Conservation (phyloP, 106 monocot species). For the Hemerocallis citrina region DNA sequence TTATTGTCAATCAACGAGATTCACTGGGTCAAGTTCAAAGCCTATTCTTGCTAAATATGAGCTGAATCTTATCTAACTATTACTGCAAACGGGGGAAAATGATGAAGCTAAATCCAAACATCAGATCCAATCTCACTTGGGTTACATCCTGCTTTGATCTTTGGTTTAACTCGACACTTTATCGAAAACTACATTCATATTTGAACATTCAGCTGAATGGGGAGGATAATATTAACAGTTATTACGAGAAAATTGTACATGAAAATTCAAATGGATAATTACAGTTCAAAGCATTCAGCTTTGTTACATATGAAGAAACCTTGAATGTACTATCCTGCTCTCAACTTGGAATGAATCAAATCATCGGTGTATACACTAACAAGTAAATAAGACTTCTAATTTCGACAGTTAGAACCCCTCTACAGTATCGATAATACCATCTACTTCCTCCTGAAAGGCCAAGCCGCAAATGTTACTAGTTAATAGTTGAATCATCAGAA, state of each 20-base stretch:
- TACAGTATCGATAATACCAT: neutral
- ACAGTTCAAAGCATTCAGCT: slow-evolving; percentile 7
- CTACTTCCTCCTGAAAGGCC: neutral
- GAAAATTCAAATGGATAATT: slow-evolving; percentile 7
- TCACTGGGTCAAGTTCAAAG: too few relatives aligned
- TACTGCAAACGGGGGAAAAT: too few relatives aligned
- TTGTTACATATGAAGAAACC: neutral
- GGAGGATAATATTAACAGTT: too few relatives aligned
- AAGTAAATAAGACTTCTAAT: neutral
- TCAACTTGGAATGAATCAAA: slow-evolving; percentile 1
- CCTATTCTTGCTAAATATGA: too few relatives aligned
- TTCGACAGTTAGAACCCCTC: neutral
- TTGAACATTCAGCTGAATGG: too few relatives aligned
- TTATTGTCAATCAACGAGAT: too few relatives aligned
- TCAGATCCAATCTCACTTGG: too few relatives aligned
- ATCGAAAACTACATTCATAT: too few relatives aligned
- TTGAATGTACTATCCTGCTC: neutral
- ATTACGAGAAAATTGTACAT: neutral
- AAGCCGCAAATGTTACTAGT: neutral
- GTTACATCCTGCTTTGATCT: too few relatives aligned
- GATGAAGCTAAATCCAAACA: too few relatives aligned
- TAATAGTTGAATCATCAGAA: slow-evolving; percentile 1
- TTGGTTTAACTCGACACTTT: too few relatives aligned
- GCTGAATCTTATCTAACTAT: too few relatives aligned
- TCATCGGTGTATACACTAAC: neutral